phyloP scores from a whole-genome alignment of 1,284 basidiomycete species.

The Leccinum holopus region DNA sequence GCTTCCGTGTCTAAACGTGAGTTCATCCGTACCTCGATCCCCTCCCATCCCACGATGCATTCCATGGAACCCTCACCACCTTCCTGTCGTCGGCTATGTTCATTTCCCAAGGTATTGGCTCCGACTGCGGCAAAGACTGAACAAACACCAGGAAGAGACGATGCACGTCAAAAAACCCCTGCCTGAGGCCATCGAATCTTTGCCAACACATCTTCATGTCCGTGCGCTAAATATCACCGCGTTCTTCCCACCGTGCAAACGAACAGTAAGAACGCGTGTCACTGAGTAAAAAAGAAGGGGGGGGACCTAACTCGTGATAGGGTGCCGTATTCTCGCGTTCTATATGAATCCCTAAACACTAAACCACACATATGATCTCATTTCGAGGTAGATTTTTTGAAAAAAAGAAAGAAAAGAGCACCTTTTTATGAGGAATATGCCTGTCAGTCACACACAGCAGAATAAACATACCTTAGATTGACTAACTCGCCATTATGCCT shows the following conservation, averaged over 20 bases:
- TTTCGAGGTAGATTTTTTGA: slow-evolving; percentile 16
- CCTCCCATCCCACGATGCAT: background rate
- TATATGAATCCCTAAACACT: slow-evolving; percentile 8
- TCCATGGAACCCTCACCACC: background rate
- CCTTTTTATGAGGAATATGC: slow-evolving; percentile 10
- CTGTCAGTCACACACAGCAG: slow-evolving; percentile 10
- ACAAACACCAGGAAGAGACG: background rate
- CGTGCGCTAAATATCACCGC: slow-evolving; percentile 1
- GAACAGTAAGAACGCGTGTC: background rate
- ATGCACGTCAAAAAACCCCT: background rate
- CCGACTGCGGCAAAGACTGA: background rate
- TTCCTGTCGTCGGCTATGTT: background rate
- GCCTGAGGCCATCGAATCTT: background rate
- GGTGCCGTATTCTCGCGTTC: slow-evolving; percentile 11
- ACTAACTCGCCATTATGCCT: background rate
- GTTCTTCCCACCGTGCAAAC: background rate
- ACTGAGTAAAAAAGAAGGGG: background rate
- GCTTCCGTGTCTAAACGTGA: background rate
- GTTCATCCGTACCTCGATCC: slow-evolving; percentile 2
- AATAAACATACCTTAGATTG: background rate
- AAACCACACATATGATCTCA: slow-evolving; percentile 10
- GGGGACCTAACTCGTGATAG: slow-evolving; percentile 2
- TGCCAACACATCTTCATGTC: slow-evolving; percentile 4
- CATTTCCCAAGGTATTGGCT: background rate
- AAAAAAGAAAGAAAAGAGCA: slow-evolving; percentile 15